Evolutionary conservation across 208 protist species (phyloP), one percentile per base, ranked within the genome.

Genomic region (Acanthamoeba culbertsoni): DNA sequence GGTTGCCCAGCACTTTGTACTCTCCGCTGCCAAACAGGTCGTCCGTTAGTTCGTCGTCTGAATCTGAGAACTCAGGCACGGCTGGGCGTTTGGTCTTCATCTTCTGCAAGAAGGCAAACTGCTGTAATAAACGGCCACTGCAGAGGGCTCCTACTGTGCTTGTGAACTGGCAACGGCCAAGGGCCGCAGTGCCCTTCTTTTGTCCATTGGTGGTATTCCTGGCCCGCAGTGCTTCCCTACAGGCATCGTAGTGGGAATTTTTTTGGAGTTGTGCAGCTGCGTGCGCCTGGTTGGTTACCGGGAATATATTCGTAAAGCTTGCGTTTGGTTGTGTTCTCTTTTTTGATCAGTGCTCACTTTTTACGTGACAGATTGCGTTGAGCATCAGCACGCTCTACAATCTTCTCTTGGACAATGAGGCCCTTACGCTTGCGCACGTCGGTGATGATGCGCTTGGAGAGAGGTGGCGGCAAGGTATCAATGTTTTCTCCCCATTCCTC

Each of bases 361-460:
- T 97, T 97, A 26, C 93, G 92, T 26, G 86, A 86, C 7, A 95
- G 46, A 4, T 97, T 98, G 82, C 97, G 94, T 94, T 98, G 97
- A 90, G 98, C 98, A 26, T 98, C 98, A 28, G 94, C 97, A 42
- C 93, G 55, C 73, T 97, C 95, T 28, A 98, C 97, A 35, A 98
- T 43, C 91, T 98, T 97, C 37, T 98, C 96, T 43, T 98, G 94
- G 6, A 98, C 93, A 40, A 45, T 62, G 35, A 98, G 91, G 42
- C 98, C 98, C 93, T 98, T 98, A 71, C 97, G 95, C 40, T 94
- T 94, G 65, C 97, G 95, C 4, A 98, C 95, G 23, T 68, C 93
- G 63, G 97, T 95, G 88, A 98, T 96, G 71, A 86, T 86, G 77
- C 77, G 77, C 35, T 86, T 86, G 77, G 77, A 86, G 48, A 86